Evolutionary conservation across 306 rosid genomes (phyloP).

Genomic region (Glycyrrhiza uralensis): DNA sequence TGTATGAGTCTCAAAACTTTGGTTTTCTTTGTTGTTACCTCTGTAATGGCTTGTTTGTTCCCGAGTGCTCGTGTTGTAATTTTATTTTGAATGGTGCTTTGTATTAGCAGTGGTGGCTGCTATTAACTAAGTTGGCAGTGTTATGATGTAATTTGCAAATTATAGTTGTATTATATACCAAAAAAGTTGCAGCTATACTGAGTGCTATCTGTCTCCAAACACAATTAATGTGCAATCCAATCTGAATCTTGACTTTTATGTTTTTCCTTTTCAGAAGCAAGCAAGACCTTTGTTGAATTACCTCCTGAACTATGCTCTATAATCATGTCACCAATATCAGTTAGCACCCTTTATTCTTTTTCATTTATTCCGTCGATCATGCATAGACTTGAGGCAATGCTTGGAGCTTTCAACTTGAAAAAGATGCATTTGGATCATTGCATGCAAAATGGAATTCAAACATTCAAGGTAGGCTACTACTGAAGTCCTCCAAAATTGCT

Average conservation of each 20-base stretch:
- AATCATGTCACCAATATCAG: conserved; percentile 68
- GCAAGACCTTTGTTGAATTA: conserved; percentile 50
- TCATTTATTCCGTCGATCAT: conserved; percentile 76
- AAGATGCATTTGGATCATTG: conserved; percentile 54
- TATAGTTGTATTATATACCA: background rate
- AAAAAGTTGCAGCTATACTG: background rate
- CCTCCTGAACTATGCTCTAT: conserved; percentile 80
- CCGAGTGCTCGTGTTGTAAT: background rate
- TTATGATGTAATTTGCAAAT: background rate
- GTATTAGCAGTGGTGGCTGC: background rate
- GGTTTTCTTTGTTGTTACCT: background rate
- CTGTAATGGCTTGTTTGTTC: background rate
- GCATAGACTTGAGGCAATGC: conserved; percentile 70
- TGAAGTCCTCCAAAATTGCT: background rate
- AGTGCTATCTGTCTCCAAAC: background rate
- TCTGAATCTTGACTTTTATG: conserved; percentile 3
- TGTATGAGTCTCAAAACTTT: background rate
- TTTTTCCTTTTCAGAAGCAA: conserved; percentile 45
- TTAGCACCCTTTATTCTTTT: conserved; percentile 47
- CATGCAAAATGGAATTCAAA: conserved; percentile 51
- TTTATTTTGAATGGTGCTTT: background rate
- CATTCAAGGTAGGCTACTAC: conserved; percentile 46
- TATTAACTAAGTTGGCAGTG: background rate
- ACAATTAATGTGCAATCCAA: background rate
- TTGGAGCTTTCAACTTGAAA: conserved; percentile 61